A percentile compares a stretch with the other conserved stretches of the same genome.
Conservation (phyloP, 2,329 filamentous ascomycete species). For the Fusarium fracticaudum region DNA sequence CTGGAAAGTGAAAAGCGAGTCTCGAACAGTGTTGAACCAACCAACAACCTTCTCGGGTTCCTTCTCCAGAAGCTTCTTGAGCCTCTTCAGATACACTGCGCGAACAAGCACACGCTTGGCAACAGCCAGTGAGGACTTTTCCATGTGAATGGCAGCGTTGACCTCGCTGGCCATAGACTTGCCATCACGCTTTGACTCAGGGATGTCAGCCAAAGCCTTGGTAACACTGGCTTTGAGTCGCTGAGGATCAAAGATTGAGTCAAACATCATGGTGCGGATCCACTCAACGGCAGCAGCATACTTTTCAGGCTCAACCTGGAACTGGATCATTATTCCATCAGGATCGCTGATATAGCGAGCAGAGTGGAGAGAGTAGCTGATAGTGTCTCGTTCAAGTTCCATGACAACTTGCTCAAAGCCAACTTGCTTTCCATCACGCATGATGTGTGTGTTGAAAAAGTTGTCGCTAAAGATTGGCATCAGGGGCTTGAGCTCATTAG, state of each 20-base stretch:
- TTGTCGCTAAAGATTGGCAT: slow-evolving; percentile 87
- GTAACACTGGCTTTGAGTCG: slow-evolving; percentile 72
- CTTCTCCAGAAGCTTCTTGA: slow-evolving; percentile 82
- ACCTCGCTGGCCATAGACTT: slow-evolving; percentile 71
- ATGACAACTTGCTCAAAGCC: slow-evolving; percentile 94
- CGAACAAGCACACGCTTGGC: slow-evolving; percentile 87
- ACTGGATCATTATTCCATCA: slow-evolving; percentile 82
- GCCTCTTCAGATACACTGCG: slow-evolving; percentile 84
- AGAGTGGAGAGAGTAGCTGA: slow-evolving; percentile 80
- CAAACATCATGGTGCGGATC: slow-evolving; percentile 87
- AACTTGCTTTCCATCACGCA: slow-evolving; percentile 77
- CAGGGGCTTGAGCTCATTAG: slow-evolving; percentile 84
- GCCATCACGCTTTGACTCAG: slow-evolving; percentile 89
- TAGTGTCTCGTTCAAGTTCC: slow-evolving; percentile 89
- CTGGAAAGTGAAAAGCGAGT: slow-evolving; percentile 79
- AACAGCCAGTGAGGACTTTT: slow-evolving; percentile 78
- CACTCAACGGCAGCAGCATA: slow-evolving; percentile 84
- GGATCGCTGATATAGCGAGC: slow-evolving; percentile 77
- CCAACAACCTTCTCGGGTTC: slow-evolving; percentile 78
- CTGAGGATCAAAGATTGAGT: slow-evolving; percentile 83
- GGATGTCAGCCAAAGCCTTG: slow-evolving; percentile 90
- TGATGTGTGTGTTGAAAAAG: slow-evolving; percentile 93
- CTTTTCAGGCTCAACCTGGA: slow-evolving; percentile 89
- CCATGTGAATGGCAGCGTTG: slow-evolving; percentile 82
- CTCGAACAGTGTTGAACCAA: slow-evolving; percentile 81